A percentile compares a stretch with the other conserved stretches of the same genome.
Conservation (phyloP, 306 rosid species). For the Cicer arietinum region DNA sequence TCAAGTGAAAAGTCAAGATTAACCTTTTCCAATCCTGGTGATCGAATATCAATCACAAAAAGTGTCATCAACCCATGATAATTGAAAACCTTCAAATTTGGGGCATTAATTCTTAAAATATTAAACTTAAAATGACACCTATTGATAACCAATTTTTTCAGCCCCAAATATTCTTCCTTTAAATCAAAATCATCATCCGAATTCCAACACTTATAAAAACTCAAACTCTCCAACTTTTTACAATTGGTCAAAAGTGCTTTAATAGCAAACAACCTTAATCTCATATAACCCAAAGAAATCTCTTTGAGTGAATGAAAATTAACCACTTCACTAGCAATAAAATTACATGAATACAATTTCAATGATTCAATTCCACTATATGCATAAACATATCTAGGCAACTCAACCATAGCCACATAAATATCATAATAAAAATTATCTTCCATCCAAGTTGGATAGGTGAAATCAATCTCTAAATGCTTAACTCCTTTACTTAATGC, state of each 20-base stretch:
- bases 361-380: not conserved
- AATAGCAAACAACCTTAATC: not conserved
- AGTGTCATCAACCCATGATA: not conserved
- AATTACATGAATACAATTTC: conserved; percentile 35
- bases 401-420: not conserved
- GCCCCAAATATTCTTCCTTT: not conserved
- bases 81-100: conserved; percentile 16
- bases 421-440: not conserved
- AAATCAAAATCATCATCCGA: not conserved
- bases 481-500: conserved; percentile 1
- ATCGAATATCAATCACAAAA: not conserved
- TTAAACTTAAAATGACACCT: not conserved
- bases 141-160: conserved; percentile 14
- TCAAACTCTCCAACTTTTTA: conserved; percentile 21
- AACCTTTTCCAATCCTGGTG: not conserved
- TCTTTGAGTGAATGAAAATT: conserved; percentile 39
- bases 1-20: conserved; percentile 27
- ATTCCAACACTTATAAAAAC: conserved; percentile 17
- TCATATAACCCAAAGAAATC: conserved; percentile 41
- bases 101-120: not conserved
- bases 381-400: not conserved
- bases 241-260: not conserved
- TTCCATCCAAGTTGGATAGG: not conserved
- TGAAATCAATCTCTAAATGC: conserved; percentile 35
- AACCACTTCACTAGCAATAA: not conserved